Evolutionary conservation across 2,329 filamentous ascomycete species (phyloP), one percentile per base, ranked within the genome.

Genomic region (Neonectria punicea): DNA sequence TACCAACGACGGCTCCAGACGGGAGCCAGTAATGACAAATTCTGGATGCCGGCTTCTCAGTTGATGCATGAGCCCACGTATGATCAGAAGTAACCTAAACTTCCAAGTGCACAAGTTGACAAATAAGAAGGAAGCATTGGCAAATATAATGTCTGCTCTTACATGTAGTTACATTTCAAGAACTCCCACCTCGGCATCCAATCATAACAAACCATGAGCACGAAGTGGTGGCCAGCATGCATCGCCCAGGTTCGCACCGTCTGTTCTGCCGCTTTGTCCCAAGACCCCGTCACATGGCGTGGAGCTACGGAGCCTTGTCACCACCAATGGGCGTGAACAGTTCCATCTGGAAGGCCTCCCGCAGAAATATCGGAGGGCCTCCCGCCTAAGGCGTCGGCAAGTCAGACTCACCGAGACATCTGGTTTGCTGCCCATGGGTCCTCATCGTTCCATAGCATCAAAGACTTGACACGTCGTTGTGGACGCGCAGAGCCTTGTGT

Each of bases 361-460:
- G 58, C 58, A 60, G 50, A 18, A 18, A 54, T 47, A 18, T 18
- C 44, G 50, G 58, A n/a, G 28, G 49, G 58, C 50, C 49, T 60
- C 50, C 58, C 28, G 30, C 58, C n/a, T 14, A 44, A 30, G 25
- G 16, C 58, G 41, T 54, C 14, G 6, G 36, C 49, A 60, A 14
- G 25, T 7, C 41, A 20, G 14, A 25, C 50, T 32, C 51, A 25
- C 41, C 49, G 44, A 25, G 16, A 16, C 41, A 20, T 30, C 22
- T 20, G 32, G 34, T 46, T 32, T 39, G 58, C 50, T 47, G n/a
- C 16, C 32, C 20, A 13, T n/a, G n/a, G 25, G n/a, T 9, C 30
- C 39, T 30, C 34, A 13, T 16, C 13, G 43, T n/a, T 39, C 25
- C 39, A 20, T 43, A 13, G 36, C 47, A 34, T 34, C 32, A 16